Evolutionary conservation across 257 asterid species (phyloP).

Genomic region (Leonotis leonurus): DNA sequence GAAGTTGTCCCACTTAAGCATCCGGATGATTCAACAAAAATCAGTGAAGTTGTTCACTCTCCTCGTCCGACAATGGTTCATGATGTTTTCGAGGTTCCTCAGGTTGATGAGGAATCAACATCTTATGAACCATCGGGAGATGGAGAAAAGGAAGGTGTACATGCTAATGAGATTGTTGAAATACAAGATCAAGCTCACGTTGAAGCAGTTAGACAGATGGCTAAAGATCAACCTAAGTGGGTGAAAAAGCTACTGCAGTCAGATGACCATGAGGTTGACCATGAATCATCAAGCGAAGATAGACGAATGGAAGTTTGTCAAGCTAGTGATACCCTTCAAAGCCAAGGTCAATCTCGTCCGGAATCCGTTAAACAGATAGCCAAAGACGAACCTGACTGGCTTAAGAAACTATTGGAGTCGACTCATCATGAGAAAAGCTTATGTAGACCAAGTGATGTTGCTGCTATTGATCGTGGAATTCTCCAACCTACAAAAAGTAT

Average conservation of each 20-base stretch:
- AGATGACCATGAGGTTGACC: constrained; percentile 50
- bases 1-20: constrained; percentile 23
- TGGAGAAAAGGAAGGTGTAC: constrained; percentile 16
- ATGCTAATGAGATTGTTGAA: constrained; percentile 22
- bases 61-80: constrained; percentile 41
- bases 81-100: constrained; percentile 96
- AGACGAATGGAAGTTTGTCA: constrained; percentile 15
- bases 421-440: constrained; percentile 26
- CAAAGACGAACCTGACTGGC: constrained; percentile 51
- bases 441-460: constrained; percentile 36
- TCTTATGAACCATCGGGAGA: constrained; percentile 26
- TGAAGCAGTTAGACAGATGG: constrained; percentile 20
- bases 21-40: constrained; percentile 11
- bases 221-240: constrained; percentile 45
- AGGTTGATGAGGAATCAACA: constrained; percentile 24
- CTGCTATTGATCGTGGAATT: constrained; percentile 35
- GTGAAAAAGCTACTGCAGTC: constrained; percentile 51
- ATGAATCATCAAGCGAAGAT: constrained; percentile 27
- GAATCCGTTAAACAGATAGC: constrained; percentile 23
- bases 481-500: constrained; percentile 24
- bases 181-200: constrained; percentile 16
- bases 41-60: constrained; percentile 18
- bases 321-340: constrained; percentile 26
- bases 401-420: constrained; percentile 50
- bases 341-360: constrained; percentile 14